These are phyloP conservation scores for Wallacemonas rigidus DNA, from an alignment of 208 protist genomes.

Conservation along the genomic window DNA sequence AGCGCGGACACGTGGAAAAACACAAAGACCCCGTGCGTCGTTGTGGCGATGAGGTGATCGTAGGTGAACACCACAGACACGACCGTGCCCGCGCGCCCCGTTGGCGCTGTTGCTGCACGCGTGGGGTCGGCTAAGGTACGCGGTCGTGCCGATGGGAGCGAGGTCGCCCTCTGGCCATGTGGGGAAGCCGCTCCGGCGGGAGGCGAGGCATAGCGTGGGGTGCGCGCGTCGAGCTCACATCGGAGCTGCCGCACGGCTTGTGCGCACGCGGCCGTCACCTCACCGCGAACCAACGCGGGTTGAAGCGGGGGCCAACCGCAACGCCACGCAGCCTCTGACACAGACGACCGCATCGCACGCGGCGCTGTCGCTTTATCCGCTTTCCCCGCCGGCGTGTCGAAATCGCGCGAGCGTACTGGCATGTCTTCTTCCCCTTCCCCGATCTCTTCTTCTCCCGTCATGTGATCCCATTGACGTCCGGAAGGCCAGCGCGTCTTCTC, in stretches of 20 bases:
- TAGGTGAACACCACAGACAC: conserved; percentile 37
- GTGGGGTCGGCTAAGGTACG: not conserved
- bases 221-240: not conserved
- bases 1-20: conserved; percentile 41
- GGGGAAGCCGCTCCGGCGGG: too few species aligned
- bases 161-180: too few species aligned
- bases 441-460: too few species aligned
- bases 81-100: conserved; percentile 8
- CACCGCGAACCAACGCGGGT: conserved; percentile 6
- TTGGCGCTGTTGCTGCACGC: not conserved
- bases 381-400: too few species aligned
- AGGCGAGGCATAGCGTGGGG: not conserved
- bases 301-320: not conserved
- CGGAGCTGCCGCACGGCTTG: not conserved
- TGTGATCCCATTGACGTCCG: too few species aligned
- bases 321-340: not conserved
- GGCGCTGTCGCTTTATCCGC: too few species aligned
- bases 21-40: conserved; percentile 35
- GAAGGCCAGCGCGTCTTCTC: too few species aligned
- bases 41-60: conserved; percentile 37
- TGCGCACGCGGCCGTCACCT: not conserved
- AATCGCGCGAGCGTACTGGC: too few species aligned
- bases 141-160: too few species aligned
- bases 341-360: too few species aligned
- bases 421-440: too few species aligned